Percentiles rank a stretch among this genome's conserved stretches.
Evolutionary conservation across 139 green algal genomes (phyloP).

Genomic region (Mesotaenium endlicherianum): DNA sequence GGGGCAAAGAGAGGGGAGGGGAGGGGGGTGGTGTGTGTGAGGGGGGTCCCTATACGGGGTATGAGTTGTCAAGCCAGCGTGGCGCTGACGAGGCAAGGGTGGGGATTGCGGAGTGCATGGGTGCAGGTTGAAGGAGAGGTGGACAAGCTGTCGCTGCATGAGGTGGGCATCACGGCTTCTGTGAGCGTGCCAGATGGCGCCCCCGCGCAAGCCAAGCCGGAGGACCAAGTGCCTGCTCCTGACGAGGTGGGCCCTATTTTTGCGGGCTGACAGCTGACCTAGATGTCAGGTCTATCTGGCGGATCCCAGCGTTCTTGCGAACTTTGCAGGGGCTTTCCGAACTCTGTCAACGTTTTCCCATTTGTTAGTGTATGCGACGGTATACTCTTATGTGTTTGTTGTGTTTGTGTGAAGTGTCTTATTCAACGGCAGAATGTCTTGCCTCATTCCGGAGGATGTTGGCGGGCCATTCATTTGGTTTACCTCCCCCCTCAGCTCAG

Average conservation of each 20-base stretch:
- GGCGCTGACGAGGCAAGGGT: no score
- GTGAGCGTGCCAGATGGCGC: constrained; percentile 76
- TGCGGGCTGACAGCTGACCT: not conserved
- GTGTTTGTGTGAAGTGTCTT: no score
- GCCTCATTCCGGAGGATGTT: no score
- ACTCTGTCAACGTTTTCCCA: not conserved
- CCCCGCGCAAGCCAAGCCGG: constrained; percentile 58
- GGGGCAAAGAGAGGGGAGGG: not conserved
- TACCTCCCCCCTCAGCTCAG: no score
- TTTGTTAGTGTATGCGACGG: not conserved
- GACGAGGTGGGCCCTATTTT: constrained; percentile 5
- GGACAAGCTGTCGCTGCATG: constrained; percentile 81
- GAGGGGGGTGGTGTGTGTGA: not conserved
- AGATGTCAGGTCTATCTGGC: not conserved
- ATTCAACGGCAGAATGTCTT: no score
- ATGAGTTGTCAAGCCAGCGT: not conserved
- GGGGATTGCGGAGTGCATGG: constrained; percentile 60
- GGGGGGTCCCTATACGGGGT: not conserved
- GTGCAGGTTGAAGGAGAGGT: constrained; percentile 88
- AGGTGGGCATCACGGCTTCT: constrained; percentile 70
- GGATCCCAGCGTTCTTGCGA: not conserved
- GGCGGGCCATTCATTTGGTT: no score
- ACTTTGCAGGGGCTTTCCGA: not conserved
- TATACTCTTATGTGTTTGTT: not conserved
- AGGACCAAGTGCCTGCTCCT: constrained; percentile 55